Evolutionary conservation across 495 filamentous ascomycete genomes (phyloP).

Genomic region (Sporormia fimetaria): DNA sequence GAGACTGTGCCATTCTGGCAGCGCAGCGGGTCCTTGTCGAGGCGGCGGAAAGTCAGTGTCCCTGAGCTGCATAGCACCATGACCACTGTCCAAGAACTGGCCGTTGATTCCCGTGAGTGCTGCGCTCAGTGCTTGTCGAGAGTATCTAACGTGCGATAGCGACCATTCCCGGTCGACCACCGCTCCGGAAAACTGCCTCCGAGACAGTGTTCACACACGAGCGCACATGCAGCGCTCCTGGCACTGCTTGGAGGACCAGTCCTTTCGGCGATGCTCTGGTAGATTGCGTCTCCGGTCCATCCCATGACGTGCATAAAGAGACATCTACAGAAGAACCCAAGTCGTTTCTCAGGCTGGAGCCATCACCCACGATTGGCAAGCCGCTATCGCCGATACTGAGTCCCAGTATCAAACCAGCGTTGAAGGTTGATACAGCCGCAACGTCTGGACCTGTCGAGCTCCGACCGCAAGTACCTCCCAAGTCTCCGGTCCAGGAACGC

Average conservation of each 20-base stretch:
- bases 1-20: constrained; percentile 20
- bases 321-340: background rate
- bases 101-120: constrained; percentile 64
- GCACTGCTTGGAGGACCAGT: constrained; percentile 26
- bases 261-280: constrained; percentile 28
- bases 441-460: constrained; percentile 33
- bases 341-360: constrained; percentile 4
- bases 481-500: constrained; percentile 28
- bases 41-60: constrained; percentile 51
- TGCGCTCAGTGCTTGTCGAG: background rate
- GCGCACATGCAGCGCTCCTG: constrained; percentile 55
- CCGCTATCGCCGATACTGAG: constrained; percentile 27
- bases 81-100: constrained; percentile 54
- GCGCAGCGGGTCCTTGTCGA: constrained; percentile 28
- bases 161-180: constrained; percentile 59
- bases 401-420: constrained; percentile 19
- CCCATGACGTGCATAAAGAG: constrained; percentile 8
- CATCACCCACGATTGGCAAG: constrained; percentile 6
- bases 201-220: constrained; percentile 38
- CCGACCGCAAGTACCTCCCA: constrained; percentile 40
- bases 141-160: constrained; percentile 39
- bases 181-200: constrained; percentile 34
- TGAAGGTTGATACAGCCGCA: constrained; percentile 30
- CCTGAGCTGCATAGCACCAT: constrained; percentile 55
- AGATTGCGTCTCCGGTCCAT: constrained; percentile 23